A percentile compares a stretch with the other conserved stretches of the same genome.
phyloP scores from a whole-genome alignment of 805 yeast species.

The Cyberlindnera samutprakarnensis region DNA sequence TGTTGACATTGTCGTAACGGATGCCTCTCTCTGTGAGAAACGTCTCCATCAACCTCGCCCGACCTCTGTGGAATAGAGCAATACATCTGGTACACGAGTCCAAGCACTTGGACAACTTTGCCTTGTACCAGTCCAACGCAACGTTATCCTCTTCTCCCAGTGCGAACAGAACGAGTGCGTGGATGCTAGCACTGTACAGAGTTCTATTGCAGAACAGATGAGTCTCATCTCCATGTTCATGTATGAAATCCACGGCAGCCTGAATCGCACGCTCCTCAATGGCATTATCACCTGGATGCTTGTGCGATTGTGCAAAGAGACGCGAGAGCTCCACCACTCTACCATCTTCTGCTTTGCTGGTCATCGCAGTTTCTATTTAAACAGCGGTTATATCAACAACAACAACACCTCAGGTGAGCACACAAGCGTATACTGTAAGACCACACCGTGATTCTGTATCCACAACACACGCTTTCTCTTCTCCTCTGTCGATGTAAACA shows the following conservation, averaged over 20 bases:
- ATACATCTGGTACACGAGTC: slow-evolving; percentile 48
- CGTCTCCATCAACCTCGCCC: slow-evolving; percentile 41
- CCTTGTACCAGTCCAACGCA: slow-evolving; percentile 37
- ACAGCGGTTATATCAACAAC: no score
- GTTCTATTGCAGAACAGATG: slow-evolving; percentile 54
- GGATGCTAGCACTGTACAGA: slow-evolving; percentile 41
- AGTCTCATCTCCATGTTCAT: slow-evolving; percentile 21
- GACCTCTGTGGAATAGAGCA: slow-evolving; percentile 42
- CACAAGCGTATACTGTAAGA: no score
- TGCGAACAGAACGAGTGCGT: slow-evolving; percentile 53
- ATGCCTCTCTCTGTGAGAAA: slow-evolving; percentile 45
- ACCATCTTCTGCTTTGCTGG: no score
- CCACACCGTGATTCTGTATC: no score
- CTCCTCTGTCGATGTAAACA: no score
- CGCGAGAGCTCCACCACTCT: slow-evolving; percentile 2
- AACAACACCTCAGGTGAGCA: no score
- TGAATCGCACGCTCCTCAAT: slow-evolving; percentile 32
- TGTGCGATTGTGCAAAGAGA: slow-evolving; percentile 24
- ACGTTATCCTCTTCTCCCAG: slow-evolving; percentile 36
- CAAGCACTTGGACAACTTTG: slow-evolving; percentile 31
- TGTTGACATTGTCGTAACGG: slow-evolving; percentile 15
- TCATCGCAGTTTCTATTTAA: no score
- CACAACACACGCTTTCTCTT: no score
- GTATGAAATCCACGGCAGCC: slow-evolving; percentile 30
- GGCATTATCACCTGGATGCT: slow-evolving; percentile 23